These are phyloP conservation scores for Didymellaceae sp. DNA, from an alignment of 2,329 filamentous ascomycete genomes.

Conservation along the genomic window DNA sequence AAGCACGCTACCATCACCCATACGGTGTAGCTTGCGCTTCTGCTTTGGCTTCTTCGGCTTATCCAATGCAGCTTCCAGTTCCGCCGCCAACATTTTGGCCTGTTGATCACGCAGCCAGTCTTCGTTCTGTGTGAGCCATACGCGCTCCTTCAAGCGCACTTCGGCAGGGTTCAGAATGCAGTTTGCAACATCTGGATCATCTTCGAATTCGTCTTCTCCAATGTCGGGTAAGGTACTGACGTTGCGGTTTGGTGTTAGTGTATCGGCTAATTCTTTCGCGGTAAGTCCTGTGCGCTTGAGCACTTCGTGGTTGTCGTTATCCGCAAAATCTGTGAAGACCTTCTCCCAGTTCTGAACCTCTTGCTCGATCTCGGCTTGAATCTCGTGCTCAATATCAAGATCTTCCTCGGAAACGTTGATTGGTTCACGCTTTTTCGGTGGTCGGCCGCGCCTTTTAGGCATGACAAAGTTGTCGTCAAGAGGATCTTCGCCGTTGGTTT, in stretches of 20 bases:
- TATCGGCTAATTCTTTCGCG: constrained; percentile 38
- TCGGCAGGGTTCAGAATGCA: constrained; percentile 79
- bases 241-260: constrained; percentile 34
- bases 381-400: constrained; percentile 54
- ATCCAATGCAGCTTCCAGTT: constrained; percentile 63
- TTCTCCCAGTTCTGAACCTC: constrained; percentile 41
- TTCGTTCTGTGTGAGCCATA: constrained; percentile 95
- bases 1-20: constrained; percentile 52
- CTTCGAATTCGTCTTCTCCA: constrained; percentile 81
- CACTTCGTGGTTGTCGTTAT: constrained; percentile 39
- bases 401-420: constrained; percentile 53
- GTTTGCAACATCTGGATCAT: constrained; percentile 85
- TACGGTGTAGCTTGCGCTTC: constrained; percentile 46
- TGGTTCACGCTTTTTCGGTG: constrained; percentile 40
- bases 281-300: constrained; percentile 35
- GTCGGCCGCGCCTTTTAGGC: constrained; percentile 49
- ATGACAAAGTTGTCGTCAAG: constrained; percentile 33
- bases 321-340: constrained; percentile 38
- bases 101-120: constrained; percentile 90
- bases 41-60: constrained; percentile 58
- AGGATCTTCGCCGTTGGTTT: constrained; percentile 26
- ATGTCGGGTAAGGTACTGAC: constrained; percentile 61
- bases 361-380: constrained; percentile 54
- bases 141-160: constrained; percentile 80
- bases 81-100: constrained; percentile 78